phyloP scores from a whole-genome alignment of 177 flowering plant species.

The Tripterygium wilfordii region DNA sequence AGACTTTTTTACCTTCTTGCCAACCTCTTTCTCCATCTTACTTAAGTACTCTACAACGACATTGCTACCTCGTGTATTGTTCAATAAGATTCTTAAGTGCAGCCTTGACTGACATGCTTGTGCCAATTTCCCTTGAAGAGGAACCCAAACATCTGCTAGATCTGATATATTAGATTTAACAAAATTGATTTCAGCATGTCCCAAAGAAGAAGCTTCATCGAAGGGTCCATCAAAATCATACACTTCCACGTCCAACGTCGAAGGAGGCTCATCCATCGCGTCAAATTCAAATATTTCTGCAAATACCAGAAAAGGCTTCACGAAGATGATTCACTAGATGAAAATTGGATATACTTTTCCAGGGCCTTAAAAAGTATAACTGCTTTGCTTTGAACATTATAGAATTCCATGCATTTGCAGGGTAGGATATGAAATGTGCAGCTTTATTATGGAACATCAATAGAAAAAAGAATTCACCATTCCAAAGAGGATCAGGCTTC shows the following conservation, averaged over 20 bases:
- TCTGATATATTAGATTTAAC: conserved; percentile 64
- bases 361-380: background rate
- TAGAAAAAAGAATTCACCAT: conserved; percentile 46
- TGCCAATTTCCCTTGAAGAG: conserved; percentile 86
- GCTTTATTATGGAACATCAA: conserved; percentile 2
- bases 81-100: conserved; percentile 76
- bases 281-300: conserved; percentile 97
- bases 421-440: too few relatives aligned
- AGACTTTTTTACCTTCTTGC: conserved; percentile 70
- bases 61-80: conserved; percentile 67
- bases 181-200: conserved; percentile 87
- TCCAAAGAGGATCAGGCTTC: conserved; percentile 80
- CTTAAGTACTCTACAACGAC: conserved; percentile 61
- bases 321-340: background rate
- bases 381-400: too few relatives aligned
- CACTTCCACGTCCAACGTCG: conserved; percentile 79
- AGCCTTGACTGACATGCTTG: conserved; percentile 83
- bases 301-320: conserved; percentile 16
- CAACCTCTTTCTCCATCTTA: conserved; percentile 96
- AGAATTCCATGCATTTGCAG: too few relatives aligned
- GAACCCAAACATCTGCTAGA: conserved; percentile 83
- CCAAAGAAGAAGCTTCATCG: conserved; percentile 81
- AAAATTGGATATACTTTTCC: too few relatives aligned
- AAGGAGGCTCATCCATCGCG: conserved; percentile 97
- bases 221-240: conserved; percentile 98